phyloP scores from a whole-genome alignment of 192 early-diverging fungal genomes.

The Lunasporangiospora selenospora region DNA sequence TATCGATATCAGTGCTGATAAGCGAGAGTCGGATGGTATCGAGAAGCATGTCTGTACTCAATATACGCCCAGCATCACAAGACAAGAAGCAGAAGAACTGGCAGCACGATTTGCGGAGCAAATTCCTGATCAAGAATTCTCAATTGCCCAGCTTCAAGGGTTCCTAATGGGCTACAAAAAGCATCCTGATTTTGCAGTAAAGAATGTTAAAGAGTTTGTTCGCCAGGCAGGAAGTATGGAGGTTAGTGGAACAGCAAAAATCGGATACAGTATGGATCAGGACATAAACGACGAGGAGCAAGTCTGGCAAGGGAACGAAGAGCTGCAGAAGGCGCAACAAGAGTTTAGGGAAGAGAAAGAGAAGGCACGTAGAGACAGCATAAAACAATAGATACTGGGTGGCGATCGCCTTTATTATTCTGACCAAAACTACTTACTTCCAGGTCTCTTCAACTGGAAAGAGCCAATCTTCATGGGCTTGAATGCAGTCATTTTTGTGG shows the following conservation, averaged over 20 bases:
- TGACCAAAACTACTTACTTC: constrained; percentile 6
- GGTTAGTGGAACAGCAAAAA: constrained; percentile 41
- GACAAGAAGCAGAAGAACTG: constrained; percentile 23
- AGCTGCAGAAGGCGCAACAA: constrained; percentile 10
- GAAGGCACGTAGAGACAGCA: constrained; percentile 13
- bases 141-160: constrained; percentile 58
- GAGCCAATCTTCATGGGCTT: constrained; percentile 44
- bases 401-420: not conserved
- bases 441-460: constrained; percentile 39
- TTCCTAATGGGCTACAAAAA: constrained; percentile 61
- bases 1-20: no score
- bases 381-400: constrained; percentile 4
- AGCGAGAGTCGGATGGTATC: no score
- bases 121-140: constrained; percentile 53
- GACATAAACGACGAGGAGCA: not conserved
- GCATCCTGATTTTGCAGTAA: constrained; percentile 45
- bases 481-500: constrained; percentile 29
- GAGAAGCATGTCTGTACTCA: no score
- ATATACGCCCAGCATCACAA: no score
- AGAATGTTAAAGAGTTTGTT: constrained; percentile 45
- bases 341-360: constrained; percentile 29
- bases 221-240: constrained; percentile 35
- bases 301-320: constrained; percentile 19
- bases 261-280: constrained; percentile 24
- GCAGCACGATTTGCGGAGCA: constrained; percentile 43